A percentile compares a stretch with the other conserved stretches of the same genome.
These are phyloP conservation scores for Fraxinus sp. DNA, from an alignment of 305 asterid genomes.

Conservation along the genomic window DNA sequence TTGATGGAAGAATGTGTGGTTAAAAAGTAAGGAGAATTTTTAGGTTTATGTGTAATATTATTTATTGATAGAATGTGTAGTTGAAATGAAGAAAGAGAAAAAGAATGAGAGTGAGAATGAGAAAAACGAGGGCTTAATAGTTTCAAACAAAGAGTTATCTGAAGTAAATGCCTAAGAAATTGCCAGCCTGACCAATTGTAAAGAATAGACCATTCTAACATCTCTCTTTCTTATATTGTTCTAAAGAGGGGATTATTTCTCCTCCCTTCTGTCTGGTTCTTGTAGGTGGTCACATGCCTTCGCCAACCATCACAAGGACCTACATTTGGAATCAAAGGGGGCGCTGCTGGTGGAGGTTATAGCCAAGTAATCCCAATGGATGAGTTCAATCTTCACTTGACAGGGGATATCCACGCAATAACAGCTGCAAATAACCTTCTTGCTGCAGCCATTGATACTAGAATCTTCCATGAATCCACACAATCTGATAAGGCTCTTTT, in stretches of 20 bases:
- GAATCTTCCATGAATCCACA: slow-evolving; percentile 84
- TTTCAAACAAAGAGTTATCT: neutral
- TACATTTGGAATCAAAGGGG: slow-evolving; percentile 94
- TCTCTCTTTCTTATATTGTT: neutral
- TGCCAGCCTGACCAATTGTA: neutral
- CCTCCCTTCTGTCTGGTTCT: slow-evolving; percentile 23
- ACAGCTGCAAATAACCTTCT: slow-evolving; percentile 96
- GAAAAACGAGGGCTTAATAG: neutral
- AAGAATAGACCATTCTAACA: neutral
- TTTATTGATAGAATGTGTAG: too few species aligned
- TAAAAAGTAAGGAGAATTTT: too few species aligned
- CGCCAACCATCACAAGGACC: slow-evolving; percentile 99
- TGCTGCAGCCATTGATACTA: slow-evolving; percentile 94
- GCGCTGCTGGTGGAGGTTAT: slow-evolving; percentile 99
- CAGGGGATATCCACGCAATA: slow-evolving; percentile 96
- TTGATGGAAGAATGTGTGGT: too few species aligned
- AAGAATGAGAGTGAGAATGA: too few species aligned
- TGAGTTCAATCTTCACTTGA: slow-evolving; percentile 94
- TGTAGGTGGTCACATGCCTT: slow-evolving; percentile 82
- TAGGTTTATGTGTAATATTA: too few species aligned
- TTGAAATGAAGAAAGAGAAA: too few species aligned
- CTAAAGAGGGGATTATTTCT: neutral
- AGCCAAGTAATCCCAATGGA: slow-evolving; percentile 99
- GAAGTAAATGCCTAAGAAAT: neutral
- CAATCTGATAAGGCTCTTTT: slow-evolving; percentile 94